Percentiles rank a stretch among this genome's conserved stretches.
These are phyloP conservation scores for Heterobasidion occidentale DNA, from an alignment of 1,284 basidiomycete species.

Conservation along the genomic window DNA sequence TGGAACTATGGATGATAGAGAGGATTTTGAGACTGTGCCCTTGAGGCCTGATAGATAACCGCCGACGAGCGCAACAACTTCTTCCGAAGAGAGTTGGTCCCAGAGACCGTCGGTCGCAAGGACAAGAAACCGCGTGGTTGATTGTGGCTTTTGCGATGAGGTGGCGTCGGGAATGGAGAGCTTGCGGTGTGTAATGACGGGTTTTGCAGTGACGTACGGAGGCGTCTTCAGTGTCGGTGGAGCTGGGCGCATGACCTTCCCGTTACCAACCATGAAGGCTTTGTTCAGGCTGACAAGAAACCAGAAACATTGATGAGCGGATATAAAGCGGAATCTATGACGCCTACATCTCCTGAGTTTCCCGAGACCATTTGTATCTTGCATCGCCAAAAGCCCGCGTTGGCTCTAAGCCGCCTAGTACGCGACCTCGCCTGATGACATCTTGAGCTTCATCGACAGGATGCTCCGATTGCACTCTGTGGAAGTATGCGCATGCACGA, in stretches of 20 bases:
- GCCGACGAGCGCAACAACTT: conserved; percentile 87
- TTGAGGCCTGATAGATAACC: conserved; percentile 74
- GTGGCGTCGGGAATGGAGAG: conserved; percentile 33
- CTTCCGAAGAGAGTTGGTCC: conserved; percentile 93
- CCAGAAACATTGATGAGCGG: neutral
- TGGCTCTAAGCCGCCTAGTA: conserved; percentile 92
- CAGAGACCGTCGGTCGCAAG: conserved; percentile 93
- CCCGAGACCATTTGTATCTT: conserved; percentile 83
- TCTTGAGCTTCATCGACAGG: conserved; percentile 73
- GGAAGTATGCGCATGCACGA: neutral
- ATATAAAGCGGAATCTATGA: conserved; percentile 2
- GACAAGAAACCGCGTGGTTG: conserved; percentile 61
- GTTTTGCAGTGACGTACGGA: conserved; percentile 89
- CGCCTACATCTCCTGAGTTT: conserved; percentile 66
- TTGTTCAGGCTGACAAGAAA: conserved; percentile 45
- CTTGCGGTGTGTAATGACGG: conserved; percentile 81
- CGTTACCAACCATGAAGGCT: conserved; percentile 59
- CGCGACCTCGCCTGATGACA: conserved; percentile 81
- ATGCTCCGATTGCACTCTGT: conserved; percentile 85
- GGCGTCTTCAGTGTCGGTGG: conserved; percentile 73
- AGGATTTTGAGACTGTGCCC: conserved; percentile 51
- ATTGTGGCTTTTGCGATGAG: conserved; percentile 12
- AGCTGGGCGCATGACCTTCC: conserved; percentile 49
- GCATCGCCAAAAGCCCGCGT: conserved; percentile 94
- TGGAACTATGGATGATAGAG: conserved; percentile 45